phyloP scores from a whole-genome alignment of 768 basidiomycete species.

The Fomitopsis pulvina region DNA sequence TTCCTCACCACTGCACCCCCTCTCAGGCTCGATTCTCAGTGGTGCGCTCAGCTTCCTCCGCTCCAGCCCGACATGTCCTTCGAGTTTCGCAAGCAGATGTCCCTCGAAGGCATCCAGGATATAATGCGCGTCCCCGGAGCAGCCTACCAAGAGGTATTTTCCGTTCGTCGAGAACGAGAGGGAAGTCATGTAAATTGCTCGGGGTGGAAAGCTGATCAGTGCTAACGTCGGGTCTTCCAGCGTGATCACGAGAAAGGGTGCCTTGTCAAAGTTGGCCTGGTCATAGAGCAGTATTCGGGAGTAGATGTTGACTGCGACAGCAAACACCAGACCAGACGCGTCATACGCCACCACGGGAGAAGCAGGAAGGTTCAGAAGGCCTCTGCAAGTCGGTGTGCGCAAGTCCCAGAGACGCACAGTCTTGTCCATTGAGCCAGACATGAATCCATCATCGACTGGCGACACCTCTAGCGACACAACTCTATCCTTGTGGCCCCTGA shows the following conservation, averaged over 20 bases:
- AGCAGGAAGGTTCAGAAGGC: conserved; percentile 68
- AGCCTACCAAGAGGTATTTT: conserved; percentile 86
- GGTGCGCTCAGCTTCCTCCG: conserved; percentile 44
- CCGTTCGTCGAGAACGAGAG: conserved; percentile 87
- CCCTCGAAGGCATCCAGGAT: conserved; percentile 90
- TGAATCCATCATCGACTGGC: conserved; percentile 90
- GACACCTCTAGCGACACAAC: conserved; percentile 90
- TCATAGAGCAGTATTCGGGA: conserved; percentile 83
- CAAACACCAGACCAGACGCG: conserved; percentile 75
- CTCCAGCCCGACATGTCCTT: conserved; percentile 81
- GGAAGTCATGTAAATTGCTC: conserved; percentile 87
- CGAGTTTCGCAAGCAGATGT: conserved; percentile 73
- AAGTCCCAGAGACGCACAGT: conserved; percentile 97
- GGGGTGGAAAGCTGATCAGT: conserved; percentile 77
- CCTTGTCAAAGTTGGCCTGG: conserved; percentile 81
- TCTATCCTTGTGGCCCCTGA: conserved; percentile 86
- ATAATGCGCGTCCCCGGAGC: conserved; percentile 90
- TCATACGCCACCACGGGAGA: conserved; percentile 83
- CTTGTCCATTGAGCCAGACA: conserved; percentile 91
- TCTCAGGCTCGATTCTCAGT: conserved; percentile 55
- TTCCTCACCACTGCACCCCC: conserved; percentile 89
- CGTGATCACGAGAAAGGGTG: conserved; percentile 79
- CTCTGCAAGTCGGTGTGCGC: conserved; percentile 69
- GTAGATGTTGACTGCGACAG: conserved; percentile 78
- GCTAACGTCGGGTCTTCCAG: conserved; percentile 77